phyloP scores from a whole-genome alignment of 2,329 filamentous ascomycete species.

The Calonectria naviculata region DNA sequence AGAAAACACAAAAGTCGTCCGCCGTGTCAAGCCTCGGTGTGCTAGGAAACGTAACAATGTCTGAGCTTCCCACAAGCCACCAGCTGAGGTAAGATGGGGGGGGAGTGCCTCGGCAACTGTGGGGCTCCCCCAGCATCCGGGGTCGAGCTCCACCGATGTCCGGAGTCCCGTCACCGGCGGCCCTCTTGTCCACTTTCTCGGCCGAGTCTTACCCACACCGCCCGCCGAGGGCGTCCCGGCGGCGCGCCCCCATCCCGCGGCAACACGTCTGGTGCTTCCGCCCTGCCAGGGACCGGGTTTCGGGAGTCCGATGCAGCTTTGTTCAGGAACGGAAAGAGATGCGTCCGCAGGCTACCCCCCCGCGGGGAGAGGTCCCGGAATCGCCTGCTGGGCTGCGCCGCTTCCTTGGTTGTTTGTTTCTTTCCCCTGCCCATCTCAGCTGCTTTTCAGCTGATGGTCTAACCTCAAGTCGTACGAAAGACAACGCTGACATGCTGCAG shows the following conservation, averaged over 20 bases:
- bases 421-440: not conserved
- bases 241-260: not conserved
- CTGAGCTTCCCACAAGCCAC: slow-evolving; percentile 6
- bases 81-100: not conserved
- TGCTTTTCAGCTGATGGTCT: not conserved
- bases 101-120: slow-evolving; percentile 32
- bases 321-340: not conserved
- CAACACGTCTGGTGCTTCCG: not conserved
- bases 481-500: not conserved
- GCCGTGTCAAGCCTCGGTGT: not conserved
- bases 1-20: not conserved
- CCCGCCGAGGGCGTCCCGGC: not conserved
- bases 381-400: not conserved
- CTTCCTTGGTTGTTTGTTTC: not conserved
- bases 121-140: slow-evolving; percentile 21
- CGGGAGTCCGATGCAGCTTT: not conserved
- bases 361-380: not conserved
- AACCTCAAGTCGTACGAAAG: not conserved
- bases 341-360: not conserved
- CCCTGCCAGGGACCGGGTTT: slow-evolving; percentile 1
- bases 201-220: slow-evolving; percentile 30
- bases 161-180: not conserved
- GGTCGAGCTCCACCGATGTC: slow-evolving; percentile 5
- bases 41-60: not conserved
- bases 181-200: slow-evolving; percentile 22